A percentile compares a stretch with the other conserved stretches of the same genome.
These are phyloP conservation scores for Candolleomyces efflorescens DNA, from an alignment of 768 basidiomycete genomes.

Conservation along the genomic window DNA sequence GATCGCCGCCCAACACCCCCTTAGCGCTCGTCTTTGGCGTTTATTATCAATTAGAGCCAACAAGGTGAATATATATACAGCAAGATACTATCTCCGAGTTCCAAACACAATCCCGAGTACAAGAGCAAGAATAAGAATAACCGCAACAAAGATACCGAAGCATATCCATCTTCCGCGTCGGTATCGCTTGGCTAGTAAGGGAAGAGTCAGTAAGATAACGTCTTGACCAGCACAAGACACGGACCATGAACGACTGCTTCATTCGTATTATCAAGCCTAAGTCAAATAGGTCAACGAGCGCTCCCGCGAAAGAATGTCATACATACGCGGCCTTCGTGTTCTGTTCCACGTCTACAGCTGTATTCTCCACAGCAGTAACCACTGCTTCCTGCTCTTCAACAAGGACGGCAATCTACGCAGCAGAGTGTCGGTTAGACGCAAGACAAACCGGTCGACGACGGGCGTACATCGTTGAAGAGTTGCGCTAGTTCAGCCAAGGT, in stretches of 20 bases:
- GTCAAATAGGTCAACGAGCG: slow-evolving; percentile 2
- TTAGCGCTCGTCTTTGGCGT: too few species aligned
- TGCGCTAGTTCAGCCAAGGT: slow-evolving; percentile 88
- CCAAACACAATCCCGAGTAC: slow-evolving; percentile 49
- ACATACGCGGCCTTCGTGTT: slow-evolving; percentile 73
- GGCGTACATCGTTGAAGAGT: slow-evolving; percentile 74
- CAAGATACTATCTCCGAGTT: slow-evolving; percentile 14
- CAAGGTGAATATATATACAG: too few species aligned
- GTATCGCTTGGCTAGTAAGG: slow-evolving; percentile 43
- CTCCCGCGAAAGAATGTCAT: neutral
- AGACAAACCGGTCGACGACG: neutral
- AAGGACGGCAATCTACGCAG: slow-evolving; percentile 66
- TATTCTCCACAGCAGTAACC: slow-evolving; percentile 58
- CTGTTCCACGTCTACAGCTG: slow-evolving; percentile 56
- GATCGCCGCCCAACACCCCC: neutral
- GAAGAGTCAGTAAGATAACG: slow-evolving; percentile 1
- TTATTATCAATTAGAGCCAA: neutral
- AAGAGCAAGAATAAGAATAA: slow-evolving; percentile 54
- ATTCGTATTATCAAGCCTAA: slow-evolving; percentile 57
- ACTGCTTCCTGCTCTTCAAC: slow-evolving; percentile 79
- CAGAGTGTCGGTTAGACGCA: neutral
- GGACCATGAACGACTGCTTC: slow-evolving; percentile 57
- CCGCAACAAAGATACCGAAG: slow-evolving; percentile 57
- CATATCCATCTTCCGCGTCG: slow-evolving; percentile 87
- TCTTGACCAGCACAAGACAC: slow-evolving; percentile 1